Base-by-base conservation (phyloP, 345 rosid species). In the Moringa oleifera region DNA sequence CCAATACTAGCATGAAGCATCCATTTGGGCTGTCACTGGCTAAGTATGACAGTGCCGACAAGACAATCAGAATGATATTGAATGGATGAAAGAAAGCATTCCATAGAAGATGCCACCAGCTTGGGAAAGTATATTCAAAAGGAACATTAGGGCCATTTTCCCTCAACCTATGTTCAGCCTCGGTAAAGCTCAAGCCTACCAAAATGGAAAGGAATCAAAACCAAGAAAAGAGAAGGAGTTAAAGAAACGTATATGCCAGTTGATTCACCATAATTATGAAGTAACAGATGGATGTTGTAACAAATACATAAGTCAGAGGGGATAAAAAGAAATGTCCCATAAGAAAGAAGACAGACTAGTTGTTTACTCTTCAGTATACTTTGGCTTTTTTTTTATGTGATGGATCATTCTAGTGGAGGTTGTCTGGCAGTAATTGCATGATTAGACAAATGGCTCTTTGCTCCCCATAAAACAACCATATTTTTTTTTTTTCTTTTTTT, bases 41-140 rank as follows among this genome's bases (percentile, higher is more conserved):
- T 49, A 83, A 31, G 78, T 80, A 86, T 47, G 93, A 81, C 56
- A 83, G 73, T 18, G 73, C 78, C 18, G 89, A 86, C 58, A 86
- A 71, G 51, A 83, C 81, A 36, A 80, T 75, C 47, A 86, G 71
- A 66, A 86, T 83, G 53, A 86, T 84, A 55, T 86, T 86, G 77
- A 84, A 86, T 31, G 89, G 89, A 65, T 86, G 93, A 68, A 86
- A 84, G 67, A 82, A 78, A 20, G 93, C 87, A 53, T 49, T 75
- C 89, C 93, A 83, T 20, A 84, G 78, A 67, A 83, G 85, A 57
- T 78, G 71, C 85, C 89, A 80, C 79, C 89, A 83, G 49, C 77
- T 80, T 12, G 82, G 85, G 59, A 76, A 86, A 37, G 49, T 52
- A 51, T 75, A 66, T 52, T 77, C 77, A 19, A 75, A 61, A 23